A percentile compares a stretch with the other conserved stretches of the same genome.
phyloP scores from a whole-genome alignment of 371 early-diverging fungal species.

The Chytridium lagenaria region DNA sequence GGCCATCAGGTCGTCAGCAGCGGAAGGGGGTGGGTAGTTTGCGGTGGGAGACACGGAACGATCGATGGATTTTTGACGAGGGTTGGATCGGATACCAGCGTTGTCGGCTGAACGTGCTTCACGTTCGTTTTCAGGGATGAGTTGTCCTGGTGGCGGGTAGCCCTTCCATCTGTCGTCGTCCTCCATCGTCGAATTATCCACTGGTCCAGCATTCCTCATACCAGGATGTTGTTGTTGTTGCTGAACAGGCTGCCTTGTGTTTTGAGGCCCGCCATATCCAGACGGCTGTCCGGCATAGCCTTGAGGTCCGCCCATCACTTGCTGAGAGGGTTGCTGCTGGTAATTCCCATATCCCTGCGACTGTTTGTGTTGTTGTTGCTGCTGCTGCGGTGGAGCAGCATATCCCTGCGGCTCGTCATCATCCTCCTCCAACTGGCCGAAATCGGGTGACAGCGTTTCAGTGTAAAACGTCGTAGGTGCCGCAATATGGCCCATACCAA shows the following conservation, averaged over 20 bases:
- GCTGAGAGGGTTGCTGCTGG: background rate
- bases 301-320: no score
- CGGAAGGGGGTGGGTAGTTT: background rate
- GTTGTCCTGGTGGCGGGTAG: conserved; percentile 9
- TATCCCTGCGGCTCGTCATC: background rate
- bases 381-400: background rate
- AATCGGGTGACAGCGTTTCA: background rate
- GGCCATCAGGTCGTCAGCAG: conserved; percentile 19
- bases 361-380: background rate
- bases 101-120: background rate
- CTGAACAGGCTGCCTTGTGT: background rate
- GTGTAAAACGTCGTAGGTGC: background rate
- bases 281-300: background rate
- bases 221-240: conserved; percentile 8
- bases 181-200: background rate
- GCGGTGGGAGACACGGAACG: background rate
- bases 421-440: background rate
- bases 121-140: conserved; percentile 17
- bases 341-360: background rate
- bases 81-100: background rate
- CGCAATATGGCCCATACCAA: conserved; percentile 11
- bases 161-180: conserved; percentile 19
- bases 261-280: background rate
- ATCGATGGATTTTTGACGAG: background rate
- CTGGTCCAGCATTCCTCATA: background rate